Percentiles rank a stretch among this genome's conserved stretches.
Evolutionary conservation across 2,329 filamentous ascomycete species (phyloP).

Genomic region (Penicillium occitanis): DNA sequence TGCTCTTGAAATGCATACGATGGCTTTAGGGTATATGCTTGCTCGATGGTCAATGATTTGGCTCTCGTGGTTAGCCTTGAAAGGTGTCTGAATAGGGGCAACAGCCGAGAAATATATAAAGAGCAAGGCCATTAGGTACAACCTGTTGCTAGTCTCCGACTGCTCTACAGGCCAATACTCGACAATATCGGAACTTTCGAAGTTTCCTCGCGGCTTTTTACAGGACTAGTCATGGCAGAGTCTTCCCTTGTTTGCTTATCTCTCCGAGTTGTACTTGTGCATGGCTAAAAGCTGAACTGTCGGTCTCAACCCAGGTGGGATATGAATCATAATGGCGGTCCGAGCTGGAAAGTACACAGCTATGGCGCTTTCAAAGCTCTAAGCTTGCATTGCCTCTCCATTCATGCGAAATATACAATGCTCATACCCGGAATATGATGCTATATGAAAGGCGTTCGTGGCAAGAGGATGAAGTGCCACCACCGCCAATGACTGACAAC

Average conservation of each 20-base stretch:
- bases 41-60: not conserved
- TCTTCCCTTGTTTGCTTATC: not conserved
- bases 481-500: not conserved
- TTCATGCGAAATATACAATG: not conserved
- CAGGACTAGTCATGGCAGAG: not conserved
- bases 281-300: too few species aligned
- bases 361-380: not conserved
- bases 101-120: not conserved
- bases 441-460: not conserved
- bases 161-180: not conserved
- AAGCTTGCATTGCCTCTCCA: not conserved
- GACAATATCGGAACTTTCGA: not conserved
- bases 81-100: not conserved
- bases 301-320: not conserved
- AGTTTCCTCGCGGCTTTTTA: not conserved
- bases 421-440: not conserved
- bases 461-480: not conserved
- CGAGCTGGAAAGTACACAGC: not conserved
- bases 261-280: too few species aligned
- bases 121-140: not conserved
- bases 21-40: not conserved
- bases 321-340: not conserved
- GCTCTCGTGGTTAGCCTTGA: not conserved
- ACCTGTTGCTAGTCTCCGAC: not conserved
- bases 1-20: not conserved